phyloP scores from a whole-genome alignment of 2,329 filamentous ascomycete species.

The Pseudopithomyces maydicus region DNA sequence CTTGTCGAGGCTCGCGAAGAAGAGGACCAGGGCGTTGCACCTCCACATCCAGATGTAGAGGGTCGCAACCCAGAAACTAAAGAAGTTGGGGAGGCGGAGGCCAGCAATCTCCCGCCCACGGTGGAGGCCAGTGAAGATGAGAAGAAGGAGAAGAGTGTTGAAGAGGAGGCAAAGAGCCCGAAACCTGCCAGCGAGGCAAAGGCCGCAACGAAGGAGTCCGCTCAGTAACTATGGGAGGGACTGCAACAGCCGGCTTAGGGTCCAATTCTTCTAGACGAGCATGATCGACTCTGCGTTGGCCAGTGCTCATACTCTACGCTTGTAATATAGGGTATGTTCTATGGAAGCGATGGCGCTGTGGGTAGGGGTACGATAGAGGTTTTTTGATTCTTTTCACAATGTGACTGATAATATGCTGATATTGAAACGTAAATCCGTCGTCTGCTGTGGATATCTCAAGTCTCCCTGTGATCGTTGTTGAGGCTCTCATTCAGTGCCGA shows the following conservation, averaged over 20 bases:
- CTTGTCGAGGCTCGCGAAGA: slow-evolving; percentile 44
- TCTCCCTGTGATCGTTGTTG: background rate
- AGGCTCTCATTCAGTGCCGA: slow-evolving; percentile 20
- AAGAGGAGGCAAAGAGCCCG: slow-evolving; percentile 39
- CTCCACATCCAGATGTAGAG: slow-evolving; percentile 62
- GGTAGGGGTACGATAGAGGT: background rate
- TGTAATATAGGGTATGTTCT: slow-evolving; percentile 13
- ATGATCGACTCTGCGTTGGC: background rate
- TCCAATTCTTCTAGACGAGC: background rate
- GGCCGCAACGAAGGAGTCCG: slow-evolving; percentile 39
- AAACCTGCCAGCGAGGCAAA: slow-evolving; percentile 47
- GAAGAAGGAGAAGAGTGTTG: slow-evolving; percentile 52
- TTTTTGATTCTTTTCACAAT: background rate
- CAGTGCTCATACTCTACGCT: background rate
- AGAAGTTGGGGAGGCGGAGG: slow-evolving; percentile 45
- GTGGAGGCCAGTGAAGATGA: slow-evolving; percentile 49
- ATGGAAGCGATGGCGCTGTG: slow-evolving; percentile 12
- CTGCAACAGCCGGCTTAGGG: background rate
- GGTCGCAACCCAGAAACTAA: slow-evolving; percentile 63
- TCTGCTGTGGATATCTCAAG: background rate
- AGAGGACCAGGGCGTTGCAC: slow-evolving; percentile 48
- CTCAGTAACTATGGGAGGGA: background rate
- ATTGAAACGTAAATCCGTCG: background rate
- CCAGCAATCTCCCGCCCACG: slow-evolving; percentile 47
- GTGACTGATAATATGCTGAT: background rate